phyloP scores from a whole-genome alignment of 2,329 filamentous ascomycete species.

The Dryadomyces sulphureus region DNA sequence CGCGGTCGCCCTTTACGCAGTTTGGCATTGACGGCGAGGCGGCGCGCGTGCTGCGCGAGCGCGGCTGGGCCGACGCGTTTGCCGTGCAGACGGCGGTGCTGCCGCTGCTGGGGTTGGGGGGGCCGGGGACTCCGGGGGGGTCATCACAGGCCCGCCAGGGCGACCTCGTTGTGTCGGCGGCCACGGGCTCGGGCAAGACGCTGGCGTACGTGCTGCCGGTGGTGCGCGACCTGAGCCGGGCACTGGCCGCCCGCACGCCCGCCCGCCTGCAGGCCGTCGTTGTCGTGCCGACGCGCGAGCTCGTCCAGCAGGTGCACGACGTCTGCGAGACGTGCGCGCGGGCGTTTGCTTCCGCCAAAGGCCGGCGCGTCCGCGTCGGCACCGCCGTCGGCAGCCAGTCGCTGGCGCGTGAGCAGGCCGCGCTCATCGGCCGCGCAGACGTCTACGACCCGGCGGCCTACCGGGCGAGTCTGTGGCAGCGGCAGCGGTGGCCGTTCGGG shows the following conservation, averaged over 20 bases:
- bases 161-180: constrained; percentile 80
- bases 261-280: constrained; percentile 60
- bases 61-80: constrained; percentile 57
- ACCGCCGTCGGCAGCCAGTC: constrained; percentile 71
- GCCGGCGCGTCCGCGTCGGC: constrained; percentile 62
- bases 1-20: constrained; percentile 40
- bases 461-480: constrained; percentile 16
- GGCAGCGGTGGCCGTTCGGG: constrained; percentile 23
- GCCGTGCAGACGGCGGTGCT: constrained; percentile 70
- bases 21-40: constrained; percentile 30
- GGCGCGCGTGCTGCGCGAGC: constrained; percentile 47
- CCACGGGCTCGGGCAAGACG: constrained; percentile 93
- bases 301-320: constrained; percentile 74
- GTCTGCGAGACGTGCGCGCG: constrained; percentile 60
- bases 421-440: constrained; percentile 29
- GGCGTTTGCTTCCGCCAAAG: constrained; percentile 39
- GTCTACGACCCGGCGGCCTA: constrained; percentile 52
- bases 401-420: constrained; percentile 47
- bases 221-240: constrained; percentile 55
- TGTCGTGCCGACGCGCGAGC: constrained; percentile 78
- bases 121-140: constrained; percentile 31
- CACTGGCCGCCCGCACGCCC: constrained; percentile 14
- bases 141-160: constrained; percentile 39
- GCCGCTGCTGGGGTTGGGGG: constrained; percentile 66
- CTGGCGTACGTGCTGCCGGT: constrained; percentile 82